Evolutionary conservation across 1,139 yeast genomes (phyloP).

Genomic region (Magnusiomyces suaveolens): DNA sequence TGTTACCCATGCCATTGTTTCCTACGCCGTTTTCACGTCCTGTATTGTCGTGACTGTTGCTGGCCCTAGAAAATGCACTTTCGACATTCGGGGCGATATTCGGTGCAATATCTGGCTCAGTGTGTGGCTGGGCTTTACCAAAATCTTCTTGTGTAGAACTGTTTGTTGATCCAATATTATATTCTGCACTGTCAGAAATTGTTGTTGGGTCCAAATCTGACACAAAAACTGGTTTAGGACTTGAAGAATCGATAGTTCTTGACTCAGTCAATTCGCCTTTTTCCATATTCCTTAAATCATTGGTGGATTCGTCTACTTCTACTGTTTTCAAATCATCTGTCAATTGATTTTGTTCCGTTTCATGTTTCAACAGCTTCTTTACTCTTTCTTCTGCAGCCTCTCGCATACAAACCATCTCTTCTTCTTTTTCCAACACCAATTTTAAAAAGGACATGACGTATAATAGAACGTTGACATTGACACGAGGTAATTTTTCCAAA

Average conservation of each 20-base stretch:
- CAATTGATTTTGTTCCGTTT: no score
- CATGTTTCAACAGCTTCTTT: slow-evolving; percentile 6
- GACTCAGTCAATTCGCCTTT: no score
- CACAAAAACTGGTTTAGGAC: no score
- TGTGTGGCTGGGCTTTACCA: no score
- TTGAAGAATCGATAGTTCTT: no score
- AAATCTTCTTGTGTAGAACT: background rate
- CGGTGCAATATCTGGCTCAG: background rate
- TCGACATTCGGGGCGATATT: background rate
- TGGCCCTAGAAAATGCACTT: background rate
- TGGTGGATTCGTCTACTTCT: no score
- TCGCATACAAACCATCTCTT: slow-evolving; percentile 6
- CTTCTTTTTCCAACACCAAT: slow-evolving; percentile 27
- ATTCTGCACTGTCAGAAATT: no score
- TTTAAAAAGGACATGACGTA: slow-evolving; percentile 34
- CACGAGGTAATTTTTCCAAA: slow-evolving; percentile 34
- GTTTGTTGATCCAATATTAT: background rate
- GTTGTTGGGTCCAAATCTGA: no score
- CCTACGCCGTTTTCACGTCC: background rate
- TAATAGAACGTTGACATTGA: slow-evolving; percentile 36
- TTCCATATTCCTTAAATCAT: background rate
- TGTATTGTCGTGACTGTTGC: background rate
- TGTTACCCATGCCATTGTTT: no score
- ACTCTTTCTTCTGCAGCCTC: slow-evolving; percentile 5
- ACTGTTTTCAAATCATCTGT: no score